A percentile compares a stretch with the other conserved stretches of the same genome.
Evolutionary conservation across 1,139 yeast genomes (phyloP).

Genomic region (Candida freyschussii): DNA sequence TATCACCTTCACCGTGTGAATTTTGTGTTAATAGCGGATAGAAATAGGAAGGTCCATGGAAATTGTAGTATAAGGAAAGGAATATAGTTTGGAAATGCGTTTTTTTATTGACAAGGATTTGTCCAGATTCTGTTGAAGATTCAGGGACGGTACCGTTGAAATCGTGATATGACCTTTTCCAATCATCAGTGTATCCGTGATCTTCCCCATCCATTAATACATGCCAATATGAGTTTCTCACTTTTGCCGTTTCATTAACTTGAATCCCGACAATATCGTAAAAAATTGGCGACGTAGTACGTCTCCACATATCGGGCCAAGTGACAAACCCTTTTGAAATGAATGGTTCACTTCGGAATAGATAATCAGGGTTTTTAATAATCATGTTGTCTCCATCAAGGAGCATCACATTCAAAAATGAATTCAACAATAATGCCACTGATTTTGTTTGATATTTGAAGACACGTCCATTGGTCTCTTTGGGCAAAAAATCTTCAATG

Average conservation of each 20-base stretch:
- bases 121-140: conserved; percentile 55
- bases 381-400: conserved; percentile 76
- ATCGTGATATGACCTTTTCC: conserved; percentile 40
- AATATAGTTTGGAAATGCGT: conserved; percentile 45
- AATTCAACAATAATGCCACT: conserved; percentile 61
- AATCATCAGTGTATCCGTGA: conserved; percentile 6
- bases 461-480: conserved; percentile 9
- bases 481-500: conserved; percentile 8
- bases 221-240: conserved; percentile 14
- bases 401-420: conserved; percentile 52
- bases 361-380: conserved; percentile 46
- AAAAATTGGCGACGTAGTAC: conserved; percentile 61
- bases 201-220: conserved; percentile 10
- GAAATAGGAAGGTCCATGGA: conserved; percentile 47
- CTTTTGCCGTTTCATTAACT: conserved; percentile 28
- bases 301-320: conserved; percentile 82
- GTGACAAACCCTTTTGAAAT: conserved; percentile 51
- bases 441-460: conserved; percentile 12
- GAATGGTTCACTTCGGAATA: conserved; percentile 52
- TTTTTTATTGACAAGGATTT: conserved; percentile 44
- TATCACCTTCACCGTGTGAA: conserved; percentile 57
- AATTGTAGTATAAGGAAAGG: conserved; percentile 49
- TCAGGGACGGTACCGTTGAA: conserved; percentile 50
- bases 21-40: conserved; percentile 49
- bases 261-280: conserved; percentile 56